Conservation (phyloP, 768 basidiomycete genomes). For the Collybiopsis confluens region DNA sequence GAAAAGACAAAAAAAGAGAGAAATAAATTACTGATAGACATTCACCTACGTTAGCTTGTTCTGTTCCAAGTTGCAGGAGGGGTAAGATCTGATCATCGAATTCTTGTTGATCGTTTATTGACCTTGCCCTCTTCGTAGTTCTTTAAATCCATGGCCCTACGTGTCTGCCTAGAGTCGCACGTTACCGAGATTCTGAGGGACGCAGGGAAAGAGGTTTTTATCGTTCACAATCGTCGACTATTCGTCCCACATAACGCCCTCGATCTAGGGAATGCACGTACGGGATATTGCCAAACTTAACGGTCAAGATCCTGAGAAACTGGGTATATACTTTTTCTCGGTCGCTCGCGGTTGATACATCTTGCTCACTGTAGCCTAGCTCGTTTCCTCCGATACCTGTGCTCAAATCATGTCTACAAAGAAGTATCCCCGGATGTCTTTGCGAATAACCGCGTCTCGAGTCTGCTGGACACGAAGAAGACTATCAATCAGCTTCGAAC, state of each 20-base stretch:
- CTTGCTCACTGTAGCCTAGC: conserved; percentile 16
- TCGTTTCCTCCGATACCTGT: conserved; percentile 33
- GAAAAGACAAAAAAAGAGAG: too few relatives aligned
- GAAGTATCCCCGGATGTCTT: conserved; percentile 34
- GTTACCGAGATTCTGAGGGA: conserved; percentile 38
- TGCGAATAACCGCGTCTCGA: conserved; percentile 33
- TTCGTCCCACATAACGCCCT: background rate
- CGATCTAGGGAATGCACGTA: conserved; percentile 28
- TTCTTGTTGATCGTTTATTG: background rate
- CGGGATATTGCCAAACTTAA: conserved; percentile 27
- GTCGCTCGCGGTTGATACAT: background rate
- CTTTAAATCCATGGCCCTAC: conserved; percentile 23
- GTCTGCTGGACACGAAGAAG: conserved; percentile 29
- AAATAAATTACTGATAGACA: too few relatives aligned
- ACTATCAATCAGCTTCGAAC: conserved; percentile 19
- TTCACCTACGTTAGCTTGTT: too few relatives aligned
- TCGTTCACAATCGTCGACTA: background rate
- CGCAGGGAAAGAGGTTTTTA: conserved; percentile 28
- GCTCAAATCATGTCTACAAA: conserved; percentile 32
- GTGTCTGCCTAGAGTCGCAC: conserved; percentile 26
- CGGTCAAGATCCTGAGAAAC: conserved; percentile 24
- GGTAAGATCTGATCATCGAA: conserved; percentile 19
- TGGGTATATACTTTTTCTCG: conserved; percentile 22
- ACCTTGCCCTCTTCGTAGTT: conserved; percentile 12
- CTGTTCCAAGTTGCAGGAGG: conserved; percentile 22